Evolutionary conservation across 2,329 filamentous ascomycete species (phyloP).

Genomic region (Huntiella bhutanensis): DNA sequence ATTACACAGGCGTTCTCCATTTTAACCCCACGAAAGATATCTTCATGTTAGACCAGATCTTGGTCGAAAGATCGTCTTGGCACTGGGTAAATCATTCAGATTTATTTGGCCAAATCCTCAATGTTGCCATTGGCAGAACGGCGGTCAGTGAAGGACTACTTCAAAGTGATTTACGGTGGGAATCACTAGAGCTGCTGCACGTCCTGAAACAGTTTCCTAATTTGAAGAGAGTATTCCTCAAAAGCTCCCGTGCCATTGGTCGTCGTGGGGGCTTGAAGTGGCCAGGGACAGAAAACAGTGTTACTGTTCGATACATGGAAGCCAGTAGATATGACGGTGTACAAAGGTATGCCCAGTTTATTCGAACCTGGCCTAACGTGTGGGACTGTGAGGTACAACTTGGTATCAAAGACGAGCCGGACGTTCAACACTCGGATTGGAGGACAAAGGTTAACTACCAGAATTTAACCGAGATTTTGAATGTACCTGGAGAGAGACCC

Average conservation of each 20-base stretch:
- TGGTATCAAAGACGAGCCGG: neutral
- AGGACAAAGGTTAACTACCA: too few species aligned
- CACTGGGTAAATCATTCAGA: neutral
- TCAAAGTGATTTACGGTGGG: neutral
- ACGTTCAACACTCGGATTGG: too few species aligned
- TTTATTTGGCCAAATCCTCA: conserved; percentile 3
- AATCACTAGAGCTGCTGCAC: neutral
- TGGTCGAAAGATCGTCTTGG: too few species aligned
- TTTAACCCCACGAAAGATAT: conserved; percentile 5
- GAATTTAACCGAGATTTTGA: neutral
- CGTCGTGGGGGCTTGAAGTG: neutral
- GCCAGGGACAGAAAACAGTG: conserved; percentile 5
- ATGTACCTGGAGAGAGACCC: neutral
- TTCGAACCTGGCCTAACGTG: neutral
- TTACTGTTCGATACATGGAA: neutral
- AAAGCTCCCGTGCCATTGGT: neutral
- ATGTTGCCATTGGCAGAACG: neutral
- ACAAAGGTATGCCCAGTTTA: neutral
- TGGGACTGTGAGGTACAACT: neutral
- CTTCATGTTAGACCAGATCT: conserved; percentile 1
- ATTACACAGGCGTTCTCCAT: neutral
- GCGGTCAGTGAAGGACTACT: neutral
- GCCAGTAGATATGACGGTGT: neutral
- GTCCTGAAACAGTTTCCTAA: conserved; percentile 4
- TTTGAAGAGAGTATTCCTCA: conserved; percentile 7